These are phyloP conservation scores for Tanacetum coccineum DNA, from an alignment of 129 eudicot genomes.

Conservation along the genomic window DNA sequence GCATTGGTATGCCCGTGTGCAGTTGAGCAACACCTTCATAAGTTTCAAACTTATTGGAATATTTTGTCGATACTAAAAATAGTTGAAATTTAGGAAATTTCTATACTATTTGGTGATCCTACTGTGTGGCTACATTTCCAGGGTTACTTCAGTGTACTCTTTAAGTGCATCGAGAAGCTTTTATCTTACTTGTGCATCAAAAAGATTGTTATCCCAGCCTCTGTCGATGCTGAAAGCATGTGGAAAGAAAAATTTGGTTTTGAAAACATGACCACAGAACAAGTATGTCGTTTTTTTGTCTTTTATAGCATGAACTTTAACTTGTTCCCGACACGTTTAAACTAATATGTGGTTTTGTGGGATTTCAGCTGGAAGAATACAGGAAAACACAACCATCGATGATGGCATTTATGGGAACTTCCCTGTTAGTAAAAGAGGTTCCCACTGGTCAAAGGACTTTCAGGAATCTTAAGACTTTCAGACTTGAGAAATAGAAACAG, in stretches of 20 bases:
- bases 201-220: slow-evolving; percentile 74
- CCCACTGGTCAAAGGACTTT: not conserved
- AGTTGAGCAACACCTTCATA: no score
- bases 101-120: not conserved
- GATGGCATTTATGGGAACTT: not conserved
- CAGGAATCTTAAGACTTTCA: no score
- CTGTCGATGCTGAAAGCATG: slow-evolving; percentile 55
- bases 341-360: slow-evolving; percentile 8
- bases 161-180: slow-evolving; percentile 63
- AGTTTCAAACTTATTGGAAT: no score
- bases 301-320: not conserved
- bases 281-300: slow-evolving; percentile 27
- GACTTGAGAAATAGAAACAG: no score
- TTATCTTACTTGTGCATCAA: slow-evolving; percentile 47
- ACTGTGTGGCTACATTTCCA: slow-evolving; percentile 18
- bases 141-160: slow-evolving; percentile 73
- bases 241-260: slow-evolving; percentile 76
- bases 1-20: slow-evolving; percentile 4
- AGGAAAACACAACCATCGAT: not conserved
- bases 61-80: not conserved
- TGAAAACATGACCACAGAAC: slow-evolving; percentile 29
- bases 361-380: slow-evolving; percentile 40
- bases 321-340: not conserved
- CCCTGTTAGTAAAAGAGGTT: not conserved
- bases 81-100: no score